Base-by-base conservation (phyloP, 78 protist species). In the Protostelium mycophagum region DNA sequence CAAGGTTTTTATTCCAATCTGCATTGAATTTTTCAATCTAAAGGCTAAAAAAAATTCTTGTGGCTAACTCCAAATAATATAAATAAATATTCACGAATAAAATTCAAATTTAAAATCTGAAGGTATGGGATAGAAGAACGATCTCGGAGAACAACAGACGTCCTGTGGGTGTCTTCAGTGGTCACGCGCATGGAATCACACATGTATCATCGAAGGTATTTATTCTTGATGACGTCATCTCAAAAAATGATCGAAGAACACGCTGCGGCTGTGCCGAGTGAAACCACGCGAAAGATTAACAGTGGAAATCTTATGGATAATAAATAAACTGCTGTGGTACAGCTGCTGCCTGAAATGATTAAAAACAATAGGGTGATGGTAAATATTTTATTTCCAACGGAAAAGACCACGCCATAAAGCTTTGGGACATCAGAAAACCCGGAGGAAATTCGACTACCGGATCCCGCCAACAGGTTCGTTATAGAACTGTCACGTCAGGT, bases 401-500 rank as follows among this genome's bases (percentile, higher is more conserved):
- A n/a, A 96, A 96, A 85, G 98, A 96, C 85, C 91, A 94, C 31
- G 38, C 88, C 31, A 91, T 95, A 31, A 96, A 96, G 86, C 94
- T 96, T 29, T 96, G 98, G 98, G 98, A 96, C 37, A 91, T 95
- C 5, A 5, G 73, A 5, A 51, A 25, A 16, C 31, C n/a, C n/a
- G n/a, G n/a, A n/a, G n/a, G n/a, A n/a, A n/a, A n/a, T n/a, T n/a
- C n/a, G n/a, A n/a, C n/a, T n/a, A n/a, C 31, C 73, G 16, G 73
- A 51, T 16, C 73, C 5, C 31, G 73, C 73, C 5, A 25, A 5
- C 73, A 51, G 73, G 73, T 16, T 16, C 31, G 73, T 16, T 25
- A 16, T 5, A 51, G 73, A 51, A 16, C 73, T 51, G 73, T 25
- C 73, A 51, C 16, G 16, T 51, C 73, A 25, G 73, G 16, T 16